Evolutionary conservation across 768 basidiomycete genomes (phyloP).

Genomic region (Lactarius tabidus): DNA sequence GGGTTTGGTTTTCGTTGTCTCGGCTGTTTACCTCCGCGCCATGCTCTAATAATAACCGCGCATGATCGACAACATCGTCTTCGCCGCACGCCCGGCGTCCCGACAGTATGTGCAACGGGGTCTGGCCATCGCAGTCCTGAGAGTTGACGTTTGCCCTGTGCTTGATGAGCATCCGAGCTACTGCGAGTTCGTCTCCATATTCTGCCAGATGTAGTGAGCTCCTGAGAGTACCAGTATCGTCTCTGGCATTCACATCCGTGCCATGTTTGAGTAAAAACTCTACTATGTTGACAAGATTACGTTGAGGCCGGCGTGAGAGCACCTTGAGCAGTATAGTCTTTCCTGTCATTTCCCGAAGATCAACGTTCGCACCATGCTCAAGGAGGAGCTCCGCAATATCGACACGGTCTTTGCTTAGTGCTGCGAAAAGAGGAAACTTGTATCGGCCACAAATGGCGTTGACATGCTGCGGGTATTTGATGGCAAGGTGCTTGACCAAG

Average conservation of each 20-base stretch:
- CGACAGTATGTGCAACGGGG: not conserved
- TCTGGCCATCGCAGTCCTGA: no score
- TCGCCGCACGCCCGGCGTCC: no score
- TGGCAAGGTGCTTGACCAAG: not conserved
- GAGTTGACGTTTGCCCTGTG: not conserved
- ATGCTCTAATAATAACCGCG: no score
- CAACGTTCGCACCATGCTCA: not conserved
- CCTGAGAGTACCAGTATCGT: not conserved
- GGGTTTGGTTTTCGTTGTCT: no score
- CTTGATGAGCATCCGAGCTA: not conserved
- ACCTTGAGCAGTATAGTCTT: not conserved
- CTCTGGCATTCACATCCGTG: not conserved
- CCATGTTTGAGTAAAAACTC: not conserved
- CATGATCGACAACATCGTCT: no score
- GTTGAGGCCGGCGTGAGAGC: not conserved
- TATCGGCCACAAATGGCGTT: not conserved
- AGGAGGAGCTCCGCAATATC: not conserved
- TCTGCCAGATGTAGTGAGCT: not conserved
- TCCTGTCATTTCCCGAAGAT: not conserved
- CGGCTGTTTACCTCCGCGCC: no score
- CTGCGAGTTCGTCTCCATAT: not conserved
- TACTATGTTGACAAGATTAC: not conserved
- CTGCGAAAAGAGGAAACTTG: not conserved
- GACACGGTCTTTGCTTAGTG: not conserved
- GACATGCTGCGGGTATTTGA: not conserved